Evolutionary conservation across 2,329 filamentous ascomycete genomes (phyloP).

Genomic region (Calonectria pauciramosa): DNA sequence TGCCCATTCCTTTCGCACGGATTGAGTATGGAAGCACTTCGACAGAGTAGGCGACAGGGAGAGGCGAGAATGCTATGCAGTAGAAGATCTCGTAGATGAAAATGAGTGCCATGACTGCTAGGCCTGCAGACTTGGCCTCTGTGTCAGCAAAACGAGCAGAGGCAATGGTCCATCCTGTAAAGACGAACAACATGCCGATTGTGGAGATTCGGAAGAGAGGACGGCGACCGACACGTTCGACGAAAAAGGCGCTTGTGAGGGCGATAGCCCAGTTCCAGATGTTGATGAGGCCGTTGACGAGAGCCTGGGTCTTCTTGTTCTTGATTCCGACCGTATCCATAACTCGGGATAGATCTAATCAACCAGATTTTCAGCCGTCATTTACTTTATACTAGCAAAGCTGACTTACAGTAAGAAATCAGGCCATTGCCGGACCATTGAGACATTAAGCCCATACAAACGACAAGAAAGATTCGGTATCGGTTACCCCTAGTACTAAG

Average conservation of each 20-base stretch:
- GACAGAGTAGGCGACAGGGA: conserved; percentile 64
- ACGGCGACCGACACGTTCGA: conserved; percentile 48
- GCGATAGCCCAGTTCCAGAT: conserved; percentile 47
- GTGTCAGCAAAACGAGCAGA: conserved; percentile 51
- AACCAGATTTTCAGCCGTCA: background rate
- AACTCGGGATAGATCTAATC: conserved; percentile 22
- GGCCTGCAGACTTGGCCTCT: conserved; percentile 44
- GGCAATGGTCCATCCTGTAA: conserved; percentile 52
- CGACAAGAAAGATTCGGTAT: conserved; percentile 54
- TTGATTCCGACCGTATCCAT: conserved; percentile 39
- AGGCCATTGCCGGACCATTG: conserved; percentile 55
- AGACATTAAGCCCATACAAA: conserved; percentile 60
- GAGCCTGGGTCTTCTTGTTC: conserved; percentile 43
- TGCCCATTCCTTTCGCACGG: conserved; percentile 63
- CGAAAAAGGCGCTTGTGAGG: conserved; percentile 44
- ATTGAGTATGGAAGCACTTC: conserved; percentile 68
- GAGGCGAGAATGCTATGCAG: conserved; percentile 67
- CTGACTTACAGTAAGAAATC: conserved; percentile 47
- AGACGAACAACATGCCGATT: conserved; percentile 47
- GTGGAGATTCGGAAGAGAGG: conserved; percentile 49
- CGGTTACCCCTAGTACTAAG: conserved; percentile 48
- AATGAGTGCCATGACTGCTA: conserved; percentile 52
- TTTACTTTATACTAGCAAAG: background rate
- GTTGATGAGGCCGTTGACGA: conserved; percentile 47
- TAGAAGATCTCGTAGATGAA: conserved; percentile 60